These are phyloP conservation scores for grape (Vitis vinifera) DNA, from an alignment of 164 flowering plant genomes.

Conservation along the genomic window DNA sequence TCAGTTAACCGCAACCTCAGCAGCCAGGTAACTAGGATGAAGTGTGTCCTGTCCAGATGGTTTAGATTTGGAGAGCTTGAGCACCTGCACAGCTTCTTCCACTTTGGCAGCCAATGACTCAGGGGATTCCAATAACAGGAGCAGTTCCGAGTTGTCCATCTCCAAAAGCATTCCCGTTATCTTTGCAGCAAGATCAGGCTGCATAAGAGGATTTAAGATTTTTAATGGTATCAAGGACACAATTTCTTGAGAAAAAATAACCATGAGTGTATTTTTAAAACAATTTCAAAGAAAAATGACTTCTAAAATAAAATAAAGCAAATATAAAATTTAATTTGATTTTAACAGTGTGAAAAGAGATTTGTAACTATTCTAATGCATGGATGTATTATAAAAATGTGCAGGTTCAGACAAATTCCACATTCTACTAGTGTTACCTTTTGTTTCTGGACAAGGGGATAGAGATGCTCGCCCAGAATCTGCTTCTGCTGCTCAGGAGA, in stretches of 20 bases:
- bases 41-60: constrained; percentile 40
- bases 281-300: too few relatives aligned
- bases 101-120: constrained; percentile 69
- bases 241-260: too few relatives aligned
- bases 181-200: constrained; percentile 77
- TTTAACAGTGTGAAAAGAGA: too few relatives aligned
- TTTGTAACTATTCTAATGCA: too few relatives aligned
- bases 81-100: constrained; percentile 81
- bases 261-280: too few relatives aligned
- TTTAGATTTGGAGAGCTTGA: constrained; percentile 58
- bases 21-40: constrained; percentile 49
- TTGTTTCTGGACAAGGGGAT: constrained; percentile 65
- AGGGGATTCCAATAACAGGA: constrained; percentile 74
- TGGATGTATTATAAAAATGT: too few relatives aligned
- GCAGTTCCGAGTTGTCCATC: constrained; percentile 85
- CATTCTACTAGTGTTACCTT: constrained; percentile 40
- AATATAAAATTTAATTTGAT: too few relatives aligned
- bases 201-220: constrained; percentile 16
- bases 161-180: constrained; percentile 93
- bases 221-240: background rate
- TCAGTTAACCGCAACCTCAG: constrained; percentile 67
- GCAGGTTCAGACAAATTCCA: too few relatives aligned
- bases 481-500: constrained; percentile 71
- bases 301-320: too few relatives aligned
- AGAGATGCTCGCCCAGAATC: constrained; percentile 80